These are phyloP conservation scores for Aureobasidium musti DNA, from an alignment of 2,329 filamentous ascomycete species.

Conservation along the genomic window DNA sequence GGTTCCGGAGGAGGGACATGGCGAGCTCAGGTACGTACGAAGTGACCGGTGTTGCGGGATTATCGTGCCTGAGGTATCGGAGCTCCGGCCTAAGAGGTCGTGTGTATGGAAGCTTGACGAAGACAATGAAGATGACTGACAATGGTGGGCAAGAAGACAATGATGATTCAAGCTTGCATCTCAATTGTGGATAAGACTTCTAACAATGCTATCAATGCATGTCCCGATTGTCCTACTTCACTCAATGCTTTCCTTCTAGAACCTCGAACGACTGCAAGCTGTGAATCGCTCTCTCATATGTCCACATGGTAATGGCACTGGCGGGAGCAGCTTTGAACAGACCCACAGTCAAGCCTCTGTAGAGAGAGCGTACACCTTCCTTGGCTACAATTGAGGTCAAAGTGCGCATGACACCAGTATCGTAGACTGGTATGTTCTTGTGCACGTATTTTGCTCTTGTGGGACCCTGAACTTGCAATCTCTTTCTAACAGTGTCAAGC, in stretches of 20 bases:
- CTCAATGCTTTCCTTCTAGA: slow-evolving; percentile 12
- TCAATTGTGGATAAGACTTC: not conserved
- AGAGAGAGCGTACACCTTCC: slow-evolving; percentile 79
- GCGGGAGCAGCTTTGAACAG: slow-evolving; percentile 92
- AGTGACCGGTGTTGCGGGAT: slow-evolving; percentile 14
- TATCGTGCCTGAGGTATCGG: slow-evolving; percentile 2
- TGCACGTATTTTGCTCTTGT: slow-evolving; percentile 77
- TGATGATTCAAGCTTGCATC: not conserved
- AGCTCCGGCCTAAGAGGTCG: not conserved
- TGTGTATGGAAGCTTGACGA: not conserved
- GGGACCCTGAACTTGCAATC: slow-evolving; percentile 93
- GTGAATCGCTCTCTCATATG: slow-evolving; percentile 76
- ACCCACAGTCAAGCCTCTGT: slow-evolving; percentile 79
- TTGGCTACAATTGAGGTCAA: slow-evolving; percentile 66
- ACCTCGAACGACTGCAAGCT: slow-evolving; percentile 36
- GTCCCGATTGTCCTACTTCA: not conserved
- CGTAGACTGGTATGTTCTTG: slow-evolving; percentile 84
- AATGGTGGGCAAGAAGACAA: not conserved
- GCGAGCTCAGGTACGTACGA: slow-evolving; percentile 10
- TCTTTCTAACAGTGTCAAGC: slow-evolving; percentile 86
- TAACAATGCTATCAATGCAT: not conserved
- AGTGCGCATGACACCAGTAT: slow-evolving; percentile 64
- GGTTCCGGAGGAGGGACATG: not conserved
- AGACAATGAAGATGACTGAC: not conserved
- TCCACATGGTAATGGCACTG: slow-evolving; percentile 88